A percentile compares a stretch with the other conserved stretches of the same genome.
Conservation (phyloP, 371 early-diverging fungal genomes). For the Lichtheimia ornata region DNA sequence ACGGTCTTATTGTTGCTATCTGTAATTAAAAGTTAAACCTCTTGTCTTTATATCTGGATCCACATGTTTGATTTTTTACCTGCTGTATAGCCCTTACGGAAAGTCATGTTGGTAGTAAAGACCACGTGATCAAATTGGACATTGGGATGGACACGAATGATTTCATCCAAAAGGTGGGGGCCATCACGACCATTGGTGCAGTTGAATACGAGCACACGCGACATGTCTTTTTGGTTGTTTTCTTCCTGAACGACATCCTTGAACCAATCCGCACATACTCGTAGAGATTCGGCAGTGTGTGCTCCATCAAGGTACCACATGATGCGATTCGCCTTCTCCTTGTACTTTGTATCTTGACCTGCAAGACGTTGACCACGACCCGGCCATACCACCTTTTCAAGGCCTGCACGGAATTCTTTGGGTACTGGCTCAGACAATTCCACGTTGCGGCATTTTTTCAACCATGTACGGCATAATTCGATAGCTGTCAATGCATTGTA, state of each 20-base stretch:
- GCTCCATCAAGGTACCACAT: constrained; percentile 93
- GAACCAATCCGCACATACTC: constrained; percentile 84
- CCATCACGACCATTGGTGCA: constrained; percentile 84
- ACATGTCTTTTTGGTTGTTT: constrained; percentile 16
- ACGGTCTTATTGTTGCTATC: constrained; percentile 73
- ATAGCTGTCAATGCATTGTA: constrained; percentile 84
- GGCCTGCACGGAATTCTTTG: constrained; percentile 56
- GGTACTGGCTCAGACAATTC: constrained; percentile 38
- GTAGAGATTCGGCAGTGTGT: constrained; percentile 88
- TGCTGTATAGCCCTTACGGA: constrained; percentile 44
- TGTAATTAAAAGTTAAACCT: constrained; percentile 13
- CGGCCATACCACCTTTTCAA: constrained; percentile 79
- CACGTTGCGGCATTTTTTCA: constrained; percentile 41
- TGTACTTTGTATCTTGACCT: constrained; percentile 38
- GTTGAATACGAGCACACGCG: constrained; percentile 80
- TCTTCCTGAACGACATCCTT: constrained; percentile 26
- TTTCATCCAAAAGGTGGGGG: constrained; percentile 49
- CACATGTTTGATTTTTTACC: constrained; percentile 17
- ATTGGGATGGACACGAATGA: constrained; percentile 40
- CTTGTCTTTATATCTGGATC: not conserved
- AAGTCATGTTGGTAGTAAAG: constrained; percentile 80
- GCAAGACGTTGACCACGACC: constrained; percentile 79
- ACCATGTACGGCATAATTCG: constrained; percentile 67
- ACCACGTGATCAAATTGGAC: constrained; percentile 65
- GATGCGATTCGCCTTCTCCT: constrained; percentile 37